phyloP scores from a whole-genome alignment of 1,284 basidiomycete genomes.

The Sanghuangporus weigelae region DNA sequence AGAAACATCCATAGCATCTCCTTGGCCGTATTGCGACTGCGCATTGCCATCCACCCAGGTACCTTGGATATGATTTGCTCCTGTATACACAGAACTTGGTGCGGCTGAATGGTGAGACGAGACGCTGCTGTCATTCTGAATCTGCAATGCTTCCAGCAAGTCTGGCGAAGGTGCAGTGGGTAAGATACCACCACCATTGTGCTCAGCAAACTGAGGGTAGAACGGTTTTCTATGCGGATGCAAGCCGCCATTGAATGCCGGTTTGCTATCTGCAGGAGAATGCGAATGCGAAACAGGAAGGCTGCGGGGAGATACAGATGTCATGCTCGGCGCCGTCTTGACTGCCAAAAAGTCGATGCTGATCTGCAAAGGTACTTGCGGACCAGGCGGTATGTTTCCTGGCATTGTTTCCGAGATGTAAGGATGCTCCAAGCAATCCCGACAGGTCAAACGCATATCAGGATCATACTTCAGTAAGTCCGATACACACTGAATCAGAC shows the following conservation, averaged over 20 bases:
- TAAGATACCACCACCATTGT: conserved; percentile 7
- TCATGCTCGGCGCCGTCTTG: conserved; percentile 31
- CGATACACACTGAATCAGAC: conserved; percentile 87
- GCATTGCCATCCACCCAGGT: conserved; percentile 20
- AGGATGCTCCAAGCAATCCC: conserved; percentile 81
- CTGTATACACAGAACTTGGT: conserved; percentile 27
- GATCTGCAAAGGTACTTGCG: conserved; percentile 36
- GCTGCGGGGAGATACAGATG: conserved; percentile 48
- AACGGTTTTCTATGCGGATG: conserved; percentile 54
- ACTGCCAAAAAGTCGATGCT: conserved; percentile 24
- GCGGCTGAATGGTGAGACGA: conserved; percentile 20
- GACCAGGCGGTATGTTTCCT: conserved; percentile 62
- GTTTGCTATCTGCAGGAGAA: conserved; percentile 34
- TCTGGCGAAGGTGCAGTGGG: conserved; percentile 9
- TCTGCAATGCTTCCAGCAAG: conserved; percentile 10
- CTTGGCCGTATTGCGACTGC: conserved; percentile 30
- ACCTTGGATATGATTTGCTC: conserved; percentile 21
- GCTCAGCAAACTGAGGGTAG: conserved; percentile 33
- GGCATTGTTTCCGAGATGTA: conserved; percentile 78
- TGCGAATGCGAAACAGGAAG: conserved; percentile 60
- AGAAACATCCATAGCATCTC: conserved; percentile 58
- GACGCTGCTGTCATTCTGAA: conserved; percentile 27
- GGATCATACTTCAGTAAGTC: conserved; percentile 94
- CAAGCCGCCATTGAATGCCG: conserved; percentile 37
- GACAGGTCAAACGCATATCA: conserved; percentile 76